A percentile compares a stretch with the other conserved stretches of the same genome.
phyloP scores from a whole-genome alignment of 768 basidiomycete genomes.

The Leccinum truebloodii region DNA sequence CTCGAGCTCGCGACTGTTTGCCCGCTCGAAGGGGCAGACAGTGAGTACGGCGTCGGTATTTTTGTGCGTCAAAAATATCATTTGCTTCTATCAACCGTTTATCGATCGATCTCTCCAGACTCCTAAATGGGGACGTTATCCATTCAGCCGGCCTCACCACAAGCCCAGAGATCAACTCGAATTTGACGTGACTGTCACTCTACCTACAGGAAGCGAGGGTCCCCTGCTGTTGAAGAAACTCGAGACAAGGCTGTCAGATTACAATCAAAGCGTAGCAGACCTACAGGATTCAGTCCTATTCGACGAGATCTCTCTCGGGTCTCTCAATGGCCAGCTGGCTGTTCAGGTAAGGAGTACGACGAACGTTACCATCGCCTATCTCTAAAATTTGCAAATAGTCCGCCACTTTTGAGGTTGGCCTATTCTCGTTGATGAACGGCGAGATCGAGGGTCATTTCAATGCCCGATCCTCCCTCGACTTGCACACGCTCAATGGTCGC shows the following conservation, averaged over 20 bases:
- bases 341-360: conserved; percentile 32
- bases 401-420: conserved; percentile 28
- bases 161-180: conserved; percentile 19
- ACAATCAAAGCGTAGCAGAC: conserved; percentile 38
- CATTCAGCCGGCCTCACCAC: not conserved
- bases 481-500: conserved; percentile 40
- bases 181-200: conserved; percentile 39
- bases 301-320: conserved; percentile 35
- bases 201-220: conserved; percentile 34
- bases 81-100: not conserved
- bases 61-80: conserved; percentile 29
- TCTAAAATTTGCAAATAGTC: conserved; percentile 29
- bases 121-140: conserved; percentile 10
- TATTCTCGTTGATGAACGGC: conserved; percentile 44
- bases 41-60: conserved; percentile 34
- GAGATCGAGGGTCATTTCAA: conserved; percentile 46
- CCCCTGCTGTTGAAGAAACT: conserved; percentile 41
- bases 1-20: conserved; percentile 33
- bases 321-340: conserved; percentile 37
- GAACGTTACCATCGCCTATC: not conserved
- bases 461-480: conserved; percentile 34
- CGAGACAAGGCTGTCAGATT: conserved; percentile 44
- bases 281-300: conserved; percentile 40
- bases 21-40: conserved; percentile 24
- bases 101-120: conserved; percentile 31